Conservation (phyloP, 2,329 filamentous ascomycete species). For the Claviceps spartinae region DNA sequence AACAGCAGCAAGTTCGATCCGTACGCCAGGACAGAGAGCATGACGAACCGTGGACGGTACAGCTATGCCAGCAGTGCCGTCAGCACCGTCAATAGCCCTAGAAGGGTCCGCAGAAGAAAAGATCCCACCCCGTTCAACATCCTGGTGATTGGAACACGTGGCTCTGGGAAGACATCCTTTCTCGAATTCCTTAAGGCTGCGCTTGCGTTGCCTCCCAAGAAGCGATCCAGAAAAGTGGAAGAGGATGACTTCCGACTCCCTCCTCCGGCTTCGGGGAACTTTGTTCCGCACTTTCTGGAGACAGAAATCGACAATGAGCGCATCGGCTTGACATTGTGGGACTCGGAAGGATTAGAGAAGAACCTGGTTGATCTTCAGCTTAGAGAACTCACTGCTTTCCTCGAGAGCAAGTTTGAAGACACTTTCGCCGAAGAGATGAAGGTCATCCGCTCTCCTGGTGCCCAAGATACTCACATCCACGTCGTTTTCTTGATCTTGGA, state of each 20-base stretch:
- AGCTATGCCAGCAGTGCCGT: conserved; percentile 89
- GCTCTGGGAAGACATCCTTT: conserved; percentile 90
- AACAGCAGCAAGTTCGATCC: conserved; percentile 55
- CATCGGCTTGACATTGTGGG: conserved; percentile 88
- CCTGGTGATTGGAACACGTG: conserved; percentile 75
- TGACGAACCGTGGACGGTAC: conserved; percentile 91
- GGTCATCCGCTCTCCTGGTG: conserved; percentile 81
- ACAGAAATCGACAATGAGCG: conserved; percentile 88
- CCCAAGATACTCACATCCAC: conserved; percentile 93
- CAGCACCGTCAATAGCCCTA: conserved; percentile 84
- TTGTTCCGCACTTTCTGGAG: conserved; percentile 81
- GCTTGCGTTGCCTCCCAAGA: conserved; percentile 68
- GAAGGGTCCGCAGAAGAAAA: conserved; percentile 84
- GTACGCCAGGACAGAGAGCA: conserved; percentile 78
- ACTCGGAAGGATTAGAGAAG: conserved; percentile 89
- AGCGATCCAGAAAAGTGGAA: conserved; percentile 45
- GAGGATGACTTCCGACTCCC: conserved; percentile 45
- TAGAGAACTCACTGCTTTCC: conserved; percentile 77
- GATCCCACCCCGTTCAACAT: conserved; percentile 97
- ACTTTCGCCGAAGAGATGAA: conserved; percentile 97
- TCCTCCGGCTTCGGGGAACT: conserved; percentile 49
- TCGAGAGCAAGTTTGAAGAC: conserved; percentile 97
- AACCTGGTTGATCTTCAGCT: conserved; percentile 90
- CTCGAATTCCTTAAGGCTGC: conserved; percentile 88
- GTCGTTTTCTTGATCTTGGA: conserved; percentile 89